Percentiles rank a stretch among this genome's conserved stretches.
phyloP scores from a whole-genome alignment of 345 rosid species.

The Euclidium syriacum region DNA sequence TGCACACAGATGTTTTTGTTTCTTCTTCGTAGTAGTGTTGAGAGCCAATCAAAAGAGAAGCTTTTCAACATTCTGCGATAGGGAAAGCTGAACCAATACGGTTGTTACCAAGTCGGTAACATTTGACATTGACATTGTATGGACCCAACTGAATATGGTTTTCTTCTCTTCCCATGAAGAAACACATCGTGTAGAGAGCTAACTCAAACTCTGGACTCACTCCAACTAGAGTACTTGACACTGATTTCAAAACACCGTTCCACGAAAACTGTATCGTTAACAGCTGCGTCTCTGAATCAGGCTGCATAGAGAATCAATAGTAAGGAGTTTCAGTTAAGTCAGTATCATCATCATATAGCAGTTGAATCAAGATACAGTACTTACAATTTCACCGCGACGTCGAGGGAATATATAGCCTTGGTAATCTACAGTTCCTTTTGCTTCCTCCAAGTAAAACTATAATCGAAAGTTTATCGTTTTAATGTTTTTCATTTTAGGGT shows the following conservation, averaged over 20 bases:
- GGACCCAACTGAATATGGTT: constrained; percentile 78
- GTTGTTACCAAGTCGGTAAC: constrained; percentile 65
- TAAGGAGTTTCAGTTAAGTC: neutral
- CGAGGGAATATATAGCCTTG: constrained; percentile 88
- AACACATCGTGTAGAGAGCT: constrained; percentile 82
- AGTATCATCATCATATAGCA: too few relatives aligned
- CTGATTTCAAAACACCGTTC: constrained; percentile 90
- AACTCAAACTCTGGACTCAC: constrained; percentile 90
- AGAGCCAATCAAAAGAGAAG: neutral
- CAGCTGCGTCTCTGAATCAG: constrained; percentile 75
- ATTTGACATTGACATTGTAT: constrained; percentile 84
- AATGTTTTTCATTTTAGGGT: neutral
- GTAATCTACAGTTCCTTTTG: constrained; percentile 76
- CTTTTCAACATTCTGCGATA: constrained; percentile 47
- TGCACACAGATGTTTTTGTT: constrained; percentile 15
- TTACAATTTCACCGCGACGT: constrained; percentile 70
- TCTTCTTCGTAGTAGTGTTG: neutral
- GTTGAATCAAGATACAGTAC: constrained; percentile 11
- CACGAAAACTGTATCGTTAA: constrained; percentile 83
- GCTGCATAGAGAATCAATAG: constrained; percentile 39
- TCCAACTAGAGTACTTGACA: constrained; percentile 74
- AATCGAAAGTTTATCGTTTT: neutral
- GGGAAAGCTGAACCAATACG: constrained; percentile 77
- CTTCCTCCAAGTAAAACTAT: constrained; percentile 88
- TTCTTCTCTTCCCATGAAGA: constrained; percentile 70